A percentile compares a stretch with the other conserved stretches of the same genome.
Conservation (phyloP, 2,329 filamentous ascomycete species). For the Dactylella cylindrospora region DNA sequence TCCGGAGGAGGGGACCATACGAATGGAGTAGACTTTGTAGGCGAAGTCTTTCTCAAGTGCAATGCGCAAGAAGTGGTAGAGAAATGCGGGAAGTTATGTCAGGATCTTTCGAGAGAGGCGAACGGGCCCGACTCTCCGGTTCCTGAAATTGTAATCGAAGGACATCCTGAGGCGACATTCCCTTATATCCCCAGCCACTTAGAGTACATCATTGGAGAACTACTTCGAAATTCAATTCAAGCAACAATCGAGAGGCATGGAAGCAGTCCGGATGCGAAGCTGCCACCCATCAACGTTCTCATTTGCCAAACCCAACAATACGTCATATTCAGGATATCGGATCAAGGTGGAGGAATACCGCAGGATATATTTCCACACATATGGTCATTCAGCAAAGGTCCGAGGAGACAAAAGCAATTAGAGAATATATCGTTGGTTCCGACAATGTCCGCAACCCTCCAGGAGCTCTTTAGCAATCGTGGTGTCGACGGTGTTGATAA, state of each 20-base stretch:
- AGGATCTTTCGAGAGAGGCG: constrained; percentile 70
- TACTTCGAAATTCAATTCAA: constrained; percentile 91
- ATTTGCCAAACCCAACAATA: constrained; percentile 93
- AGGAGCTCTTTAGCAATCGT: constrained; percentile 64
- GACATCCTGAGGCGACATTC: constrained; percentile 86
- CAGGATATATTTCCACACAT: constrained; percentile 81
- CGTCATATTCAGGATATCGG: constrained; percentile 93
- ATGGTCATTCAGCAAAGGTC: constrained; percentile 96
- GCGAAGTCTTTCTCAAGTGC: constrained; percentile 92
- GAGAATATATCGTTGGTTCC: constrained; percentile 84
- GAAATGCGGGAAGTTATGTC: constrained; percentile 74
- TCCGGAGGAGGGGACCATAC: constrained; percentile 65
- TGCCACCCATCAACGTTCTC: constrained; percentile 86
- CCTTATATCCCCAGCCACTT: constrained; percentile 95
- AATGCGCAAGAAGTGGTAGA: constrained; percentile 86
- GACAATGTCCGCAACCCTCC: constrained; percentile 87
- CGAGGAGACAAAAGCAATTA: constrained; percentile 69
- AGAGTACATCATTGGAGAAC: constrained; percentile 94
- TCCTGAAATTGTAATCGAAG: constrained; percentile 78
- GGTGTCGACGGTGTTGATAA: constrained; percentile 31
- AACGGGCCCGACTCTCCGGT: constrained; percentile 72
- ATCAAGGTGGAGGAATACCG: constrained; percentile 89
- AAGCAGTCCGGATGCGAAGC: constrained; percentile 53
- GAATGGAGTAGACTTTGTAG: constrained; percentile 78
- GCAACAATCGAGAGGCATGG: constrained; percentile 72